Base-by-base conservation (phyloP, 768 basidiomycete species). In the Mycena filopes region DNA sequence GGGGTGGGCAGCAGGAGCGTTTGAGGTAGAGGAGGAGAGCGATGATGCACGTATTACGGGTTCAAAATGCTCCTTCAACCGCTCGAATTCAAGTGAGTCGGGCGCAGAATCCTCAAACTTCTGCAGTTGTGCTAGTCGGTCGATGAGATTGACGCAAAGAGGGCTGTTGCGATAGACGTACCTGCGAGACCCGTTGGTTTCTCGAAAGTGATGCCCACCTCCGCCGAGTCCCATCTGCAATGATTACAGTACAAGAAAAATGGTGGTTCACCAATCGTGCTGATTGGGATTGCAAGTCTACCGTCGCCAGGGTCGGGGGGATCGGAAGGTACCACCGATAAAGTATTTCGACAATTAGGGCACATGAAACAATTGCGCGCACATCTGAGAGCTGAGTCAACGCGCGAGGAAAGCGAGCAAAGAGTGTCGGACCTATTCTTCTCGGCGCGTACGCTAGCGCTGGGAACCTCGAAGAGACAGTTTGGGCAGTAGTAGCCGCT, bases 401-500 rank as follows among this genome's bases (percentile, higher is more conserved):
- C 8, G 15, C 28, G 13, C 47, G 31, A 56, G 20, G 16, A 18
- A 49, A 15, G 25, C 40, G 3, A 9, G 20, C 38, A 13, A 6
- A 40, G 7, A 6, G 21, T 31, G 18, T 57, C 20, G 38, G 67
- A 94, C 97, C 96, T 86, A 73, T 98, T 98, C 85, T 96, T 97
- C 79, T 99, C 98, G 15, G 93, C 95, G 58, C 98, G 85, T n/a
- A 99, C 98, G 72, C 95, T 98, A 3, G 98, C 98, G 75, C 92
- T 95, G 1, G 98, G 97, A 13, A 99, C 98, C 75, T 99, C 98
- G 76, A 99, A 99, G 20, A 98, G 83, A 76, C 98, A 99, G 76
- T 97, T 96, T 33, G 98, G 98, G 75, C 98, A 99, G 77, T 95
- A 98, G 76, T 99, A 99, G 45, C 94, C 94, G 75, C 94, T 93